Evolutionary conservation across 306 rosid species (phyloP).

Genomic region (Datisca glomerata): DNA sequence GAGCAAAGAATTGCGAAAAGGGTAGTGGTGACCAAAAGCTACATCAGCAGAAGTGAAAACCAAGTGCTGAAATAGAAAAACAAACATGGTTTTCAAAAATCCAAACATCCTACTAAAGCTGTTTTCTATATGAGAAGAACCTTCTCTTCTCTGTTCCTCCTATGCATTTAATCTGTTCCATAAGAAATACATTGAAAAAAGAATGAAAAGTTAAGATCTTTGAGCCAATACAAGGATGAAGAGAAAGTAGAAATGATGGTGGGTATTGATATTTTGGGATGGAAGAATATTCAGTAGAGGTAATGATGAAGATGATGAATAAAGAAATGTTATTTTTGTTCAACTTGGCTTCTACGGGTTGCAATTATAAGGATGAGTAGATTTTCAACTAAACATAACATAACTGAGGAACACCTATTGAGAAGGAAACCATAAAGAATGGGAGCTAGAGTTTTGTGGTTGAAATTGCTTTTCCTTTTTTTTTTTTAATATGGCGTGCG

Average conservation of each 20-base stretch:
- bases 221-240: not conserved
- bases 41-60: constrained; percentile 14
- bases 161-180: constrained; percentile 6
- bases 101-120: constrained; percentile 16
- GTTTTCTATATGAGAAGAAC: not conserved
- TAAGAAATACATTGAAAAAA: not conserved
- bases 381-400: too few species aligned
- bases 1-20: constrained; percentile 24
- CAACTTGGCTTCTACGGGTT: too few species aligned
- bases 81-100: constrained; percentile 22
- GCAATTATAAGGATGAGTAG: too few species aligned
- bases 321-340: too few species aligned
- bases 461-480: too few species aligned
- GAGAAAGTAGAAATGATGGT: constrained; percentile 5
- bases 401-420: too few species aligned
- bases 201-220: not conserved
- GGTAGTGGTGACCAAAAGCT: constrained; percentile 16
- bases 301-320: too few species aligned
- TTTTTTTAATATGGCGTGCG: too few species aligned
- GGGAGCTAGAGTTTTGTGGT: too few species aligned
- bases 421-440: too few species aligned
- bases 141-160: not conserved
- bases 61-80: constrained; percentile 31
- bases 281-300: constrained; percentile 3
- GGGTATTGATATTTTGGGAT: constrained; percentile 6